phyloP scores from a whole-genome alignment of 169 alveolate genomes.

The Theileria annulata region DNA sequence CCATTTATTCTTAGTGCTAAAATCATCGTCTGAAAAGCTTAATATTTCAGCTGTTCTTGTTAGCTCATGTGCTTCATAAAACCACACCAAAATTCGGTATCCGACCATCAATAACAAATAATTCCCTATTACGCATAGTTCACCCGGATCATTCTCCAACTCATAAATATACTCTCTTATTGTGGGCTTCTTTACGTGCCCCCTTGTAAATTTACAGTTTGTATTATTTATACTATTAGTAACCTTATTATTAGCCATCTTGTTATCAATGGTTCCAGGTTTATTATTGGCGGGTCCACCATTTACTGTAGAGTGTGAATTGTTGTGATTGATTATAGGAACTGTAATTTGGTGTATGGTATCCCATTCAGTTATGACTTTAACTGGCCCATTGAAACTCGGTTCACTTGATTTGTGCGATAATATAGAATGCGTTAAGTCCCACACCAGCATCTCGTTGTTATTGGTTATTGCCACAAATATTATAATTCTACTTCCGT shows the following conservation, averaged over 20 bases:
- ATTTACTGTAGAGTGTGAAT: not conserved
- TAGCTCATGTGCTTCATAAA: slow-evolving; percentile 41
- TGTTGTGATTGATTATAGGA: not conserved
- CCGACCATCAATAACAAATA: slow-evolving; percentile 47
- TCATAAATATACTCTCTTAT: slow-evolving; percentile 48
- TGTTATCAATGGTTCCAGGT: not conserved
- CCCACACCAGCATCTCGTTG: slow-evolving; percentile 63
- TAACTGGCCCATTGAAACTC: slow-evolving; percentile 38
- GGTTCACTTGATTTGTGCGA: slow-evolving; percentile 37
- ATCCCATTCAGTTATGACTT: slow-evolving; percentile 60
- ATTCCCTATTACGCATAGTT: slow-evolving; percentile 28
- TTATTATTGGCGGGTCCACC: not conserved
- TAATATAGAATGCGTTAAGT: slow-evolving; percentile 46
- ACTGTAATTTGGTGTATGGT: slow-evolving; percentile 5
- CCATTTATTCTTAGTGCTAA: slow-evolving; percentile 23
- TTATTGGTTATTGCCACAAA: slow-evolving; percentile 42
- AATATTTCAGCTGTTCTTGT: slow-evolving; percentile 52
- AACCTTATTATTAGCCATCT: not conserved
- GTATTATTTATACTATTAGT: not conserved
- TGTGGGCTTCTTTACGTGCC: slow-evolving; percentile 17
- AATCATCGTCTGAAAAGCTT: slow-evolving; percentile 33
- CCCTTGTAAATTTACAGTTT: not conserved
- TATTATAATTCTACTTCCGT: slow-evolving; percentile 11
- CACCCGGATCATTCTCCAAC: slow-evolving; percentile 25
- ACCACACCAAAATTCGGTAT: slow-evolving; percentile 49